These are phyloP conservation scores for Lentinula aciculospora DNA, from an alignment of 768 basidiomycete species.

Conservation along the genomic window DNA sequence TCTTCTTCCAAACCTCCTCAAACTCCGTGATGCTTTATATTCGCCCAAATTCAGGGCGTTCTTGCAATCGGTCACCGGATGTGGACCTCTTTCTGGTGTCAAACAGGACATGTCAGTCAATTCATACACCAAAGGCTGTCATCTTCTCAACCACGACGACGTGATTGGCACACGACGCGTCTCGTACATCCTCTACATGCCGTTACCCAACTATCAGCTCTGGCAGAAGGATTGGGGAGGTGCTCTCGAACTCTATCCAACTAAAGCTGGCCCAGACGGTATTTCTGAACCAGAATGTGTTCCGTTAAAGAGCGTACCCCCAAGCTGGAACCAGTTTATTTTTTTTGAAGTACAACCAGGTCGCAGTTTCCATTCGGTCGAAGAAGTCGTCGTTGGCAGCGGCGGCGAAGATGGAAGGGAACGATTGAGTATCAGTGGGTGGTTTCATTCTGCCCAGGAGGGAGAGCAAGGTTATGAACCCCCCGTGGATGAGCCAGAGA, in stretches of 20 bases:
- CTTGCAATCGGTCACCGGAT: conserved; percentile 83
- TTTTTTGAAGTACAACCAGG: conserved; percentile 95
- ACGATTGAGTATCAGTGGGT: conserved; percentile 87
- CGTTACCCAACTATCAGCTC: conserved; percentile 60
- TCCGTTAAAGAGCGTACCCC: conserved; percentile 65
- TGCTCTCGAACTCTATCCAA: conserved; percentile 89
- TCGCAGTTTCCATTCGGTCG: conserved; percentile 91
- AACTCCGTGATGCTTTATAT: conserved; percentile 89
- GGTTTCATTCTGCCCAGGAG: conserved; percentile 92
- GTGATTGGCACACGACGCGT: conserved; percentile 92
- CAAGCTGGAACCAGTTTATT: conserved; percentile 86
- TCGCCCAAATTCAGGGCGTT: conserved; percentile 77
- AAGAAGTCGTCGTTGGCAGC: conserved; percentile 88
- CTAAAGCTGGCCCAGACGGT: conserved; percentile 50
- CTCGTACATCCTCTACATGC: conserved; percentile 97
- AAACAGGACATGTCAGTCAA: conserved; percentile 97
- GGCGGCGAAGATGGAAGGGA: conserved; percentile 61
- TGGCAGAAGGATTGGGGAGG: conserved; percentile 94
- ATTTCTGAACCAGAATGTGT: conserved; percentile 62
- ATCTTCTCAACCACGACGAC: conserved; percentile 97
- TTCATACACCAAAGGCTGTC: conserved; percentile 85
- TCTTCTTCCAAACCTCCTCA: conserved; percentile 73
- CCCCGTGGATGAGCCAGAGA: conserved; percentile 28
- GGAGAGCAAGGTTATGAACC: conserved; percentile 83
- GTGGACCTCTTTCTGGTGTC: conserved; percentile 83